Base-by-base conservation (phyloP, 2,329 filamentous ascomycete species). In the Aspergillus pseudoviridinutans region DNA sequence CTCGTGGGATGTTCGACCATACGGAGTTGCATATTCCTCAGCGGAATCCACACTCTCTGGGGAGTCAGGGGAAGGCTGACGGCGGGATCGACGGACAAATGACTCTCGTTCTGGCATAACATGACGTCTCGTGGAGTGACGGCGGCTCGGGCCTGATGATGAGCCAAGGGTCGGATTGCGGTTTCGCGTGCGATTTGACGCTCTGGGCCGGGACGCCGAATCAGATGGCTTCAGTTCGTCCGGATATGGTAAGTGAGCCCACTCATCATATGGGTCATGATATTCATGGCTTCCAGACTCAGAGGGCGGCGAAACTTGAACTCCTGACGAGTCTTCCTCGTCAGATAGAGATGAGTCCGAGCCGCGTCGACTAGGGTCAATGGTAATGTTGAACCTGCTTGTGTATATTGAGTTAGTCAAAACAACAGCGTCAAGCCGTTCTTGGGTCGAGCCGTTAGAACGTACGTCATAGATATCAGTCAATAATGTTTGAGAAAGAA, bases 21-120 rank as follows among this genome's bases (percentile, higher is more conserved):
- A 78, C 74, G 78, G 65, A 67, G 72, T 61, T 61, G 77, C 74
- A 69, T 82, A 87, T n/a, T 89, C 85, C 25, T 90, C 85, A 22
- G 79, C 80, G 38, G 82, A 82, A 71, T 89, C 87, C 78, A 83
- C 80, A 71, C 82, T 89, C 78, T 84, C 83, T 55, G 84, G 78
- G 62, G 81, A 79, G 61, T 78, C 78, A 63, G 82, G 81, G 58
- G 71, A 78, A 74, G 74, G 78, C 63, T 73, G 76, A 67, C 67
- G 77, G 62, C 69, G 78, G 60, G 70, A 72, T 56, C 72, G 76
- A 60, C 71, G 76, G 52, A 62, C 56, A 54, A 68, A 69, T 24
- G 70, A 67, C 50, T 74, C 72, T 54, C 72, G 73, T 56, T 76
- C 77, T 53, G 66, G 68, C 28, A 64, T 57, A 58, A 74, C 65